Base-by-base conservation (phyloP, 2,329 filamentous ascomycete species). In the Dryadomyces sulphureus region DNA sequence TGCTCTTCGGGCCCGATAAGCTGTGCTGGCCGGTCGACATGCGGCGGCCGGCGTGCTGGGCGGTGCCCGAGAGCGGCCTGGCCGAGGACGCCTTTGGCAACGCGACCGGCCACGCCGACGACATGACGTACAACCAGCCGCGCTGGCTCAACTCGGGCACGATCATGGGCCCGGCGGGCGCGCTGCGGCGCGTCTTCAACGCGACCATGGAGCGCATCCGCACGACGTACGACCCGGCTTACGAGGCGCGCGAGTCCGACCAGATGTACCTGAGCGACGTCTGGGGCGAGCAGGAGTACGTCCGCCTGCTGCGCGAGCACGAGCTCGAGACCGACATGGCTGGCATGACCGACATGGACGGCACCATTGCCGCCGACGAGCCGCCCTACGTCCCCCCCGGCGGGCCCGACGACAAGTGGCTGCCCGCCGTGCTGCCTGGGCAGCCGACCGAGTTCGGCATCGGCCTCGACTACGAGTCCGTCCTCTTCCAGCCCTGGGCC, bases 261-360 rank as follows among this genome's bases (percentile, higher is more conserved):
- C 45, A 47, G 40, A 38, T 47, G 32, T 47, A 47, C 34, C 30
- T 47, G 32, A 34, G 32, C 34, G 40, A 47, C 24, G 45, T 47
- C 12, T 43, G 32, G 39, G 45, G 45, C 11, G 45, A 47, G n/a
- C 45, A 47, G 25, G 45, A 47, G 40, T 47, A 47, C 30, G 45
- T 17, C n/a, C 45, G 45, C 35, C 17, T 24, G 7, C 17, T 47
- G 22, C 32, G 7, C 2, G 38, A 38, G 12, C 38, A 38, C 14
- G 5, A 27, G 30, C 25, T 45, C 5, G 14, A 38, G 3, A 7
- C 25, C n/a, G n/a, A n/a, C n/a, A n/a, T n/a, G n/a, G n/a, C n/a
- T n/a, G n/a, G n/a, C n/a, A n/a, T n/a, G n/a, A n/a, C n/a, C n/a
- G n/a, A n/a, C n/a, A 7, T 32, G 27, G 9, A 32, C 17, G 34